Evolutionary conservation across 1,284 basidiomycete genomes (phyloP), one percentile per base, ranked within the genome.

Genomic region (Moesziomyces aphidis): DNA sequence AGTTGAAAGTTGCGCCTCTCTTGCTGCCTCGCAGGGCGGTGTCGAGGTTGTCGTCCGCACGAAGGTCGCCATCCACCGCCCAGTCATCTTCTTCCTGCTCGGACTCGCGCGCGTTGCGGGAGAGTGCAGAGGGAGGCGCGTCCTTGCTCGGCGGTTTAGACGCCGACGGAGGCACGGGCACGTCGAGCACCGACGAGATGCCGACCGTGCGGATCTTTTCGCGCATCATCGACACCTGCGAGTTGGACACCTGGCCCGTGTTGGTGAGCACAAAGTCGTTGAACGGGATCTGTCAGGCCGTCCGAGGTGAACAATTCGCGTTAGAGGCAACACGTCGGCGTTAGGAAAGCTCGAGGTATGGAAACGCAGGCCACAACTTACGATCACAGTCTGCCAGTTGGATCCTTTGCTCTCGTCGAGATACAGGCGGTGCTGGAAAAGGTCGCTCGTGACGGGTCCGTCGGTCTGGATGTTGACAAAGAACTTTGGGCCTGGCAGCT

Each of bases 391-490:
- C 83, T 95, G 92, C 94, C 94, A 96, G 11, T 87, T 87, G 52
- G 77, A 56, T 19, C 90, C 90, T 57, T 92, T 90, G 23, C 87
- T 86, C 54, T 89, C 88, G 60, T 89, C 87, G 83, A 95, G 92
- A 85, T 90, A 93, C 42, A 96, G 86, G 42, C 92, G 88, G 80
- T 96, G 94, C 81, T 95, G 94, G 90, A 93, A 96, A 22, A 96
- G 86, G 84, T 95, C 93, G 39, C 86, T 86, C 73, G 84, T 82
- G 17, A 87, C 85, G 3, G 91, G 90, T 1, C 86, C 86, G 1
- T 92, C 91, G 3, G 93, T 95, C 84, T 95, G 94, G 34, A 96
- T 86, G 84, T 96, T 96, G 62, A 94, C 92, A 78, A 92, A 87
- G 61, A 77, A 84, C 36, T 86, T 86, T 85, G 77, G 86, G n/a